Percentiles rank a stretch among this genome's conserved stretches.
Conservation (phyloP, 2,329 filamentous ascomycete genomes). For the Botrytis squamosa region DNA sequence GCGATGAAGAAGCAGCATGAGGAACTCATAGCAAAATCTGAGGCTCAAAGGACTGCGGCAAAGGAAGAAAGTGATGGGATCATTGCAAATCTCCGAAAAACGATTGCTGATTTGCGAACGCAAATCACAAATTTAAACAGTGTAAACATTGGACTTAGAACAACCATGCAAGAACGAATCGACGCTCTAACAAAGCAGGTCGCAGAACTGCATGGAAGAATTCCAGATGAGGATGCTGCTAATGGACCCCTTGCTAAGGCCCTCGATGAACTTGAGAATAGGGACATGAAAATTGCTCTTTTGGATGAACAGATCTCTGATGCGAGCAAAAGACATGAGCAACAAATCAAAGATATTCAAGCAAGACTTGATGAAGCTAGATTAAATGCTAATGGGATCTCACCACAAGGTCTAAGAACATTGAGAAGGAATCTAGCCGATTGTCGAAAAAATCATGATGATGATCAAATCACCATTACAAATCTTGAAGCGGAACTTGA, state of each 20-base stretch:
- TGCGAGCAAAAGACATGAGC: background rate
- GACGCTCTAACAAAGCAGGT: background rate
- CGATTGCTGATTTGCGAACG: background rate
- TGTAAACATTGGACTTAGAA: background rate
- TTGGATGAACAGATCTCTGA: background rate
- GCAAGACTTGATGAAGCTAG: constrained; percentile 7
- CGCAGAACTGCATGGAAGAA: background rate
- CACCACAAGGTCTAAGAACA: background rate
- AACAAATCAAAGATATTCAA: background rate
- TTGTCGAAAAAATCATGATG: background rate
- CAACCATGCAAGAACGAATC: background rate
- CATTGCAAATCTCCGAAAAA: background rate
- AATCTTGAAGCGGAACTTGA: background rate
- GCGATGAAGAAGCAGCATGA: background rate
- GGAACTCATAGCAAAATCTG: background rate
- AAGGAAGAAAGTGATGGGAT: background rate
- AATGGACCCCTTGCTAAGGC: background rate
- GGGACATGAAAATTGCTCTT: background rate
- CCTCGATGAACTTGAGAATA: background rate
- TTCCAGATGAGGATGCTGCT: background rate
- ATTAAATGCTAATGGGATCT: constrained; percentile 4
- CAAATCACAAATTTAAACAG: background rate
- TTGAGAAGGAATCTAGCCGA: background rate
- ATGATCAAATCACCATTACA: background rate
- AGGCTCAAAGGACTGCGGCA: background rate